Evolutionary conservation across 2,329 filamentous ascomycete genomes (phyloP).

Genomic region (Penicillium italicum): DNA sequence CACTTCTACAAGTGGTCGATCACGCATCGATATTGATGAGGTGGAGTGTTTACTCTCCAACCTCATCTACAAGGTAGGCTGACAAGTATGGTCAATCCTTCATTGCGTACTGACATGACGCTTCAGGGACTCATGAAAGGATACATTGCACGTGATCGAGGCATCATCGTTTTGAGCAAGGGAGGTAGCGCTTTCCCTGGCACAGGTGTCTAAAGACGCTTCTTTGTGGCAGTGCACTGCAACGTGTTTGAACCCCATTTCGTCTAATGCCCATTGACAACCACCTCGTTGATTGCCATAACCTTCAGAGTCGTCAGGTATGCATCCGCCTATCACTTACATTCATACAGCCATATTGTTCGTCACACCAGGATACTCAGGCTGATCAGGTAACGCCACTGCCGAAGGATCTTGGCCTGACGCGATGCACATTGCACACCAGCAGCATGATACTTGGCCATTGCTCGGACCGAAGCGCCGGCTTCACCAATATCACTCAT

Average conservation of each 20-base stretch:
- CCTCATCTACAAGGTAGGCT: constrained; percentile 91
- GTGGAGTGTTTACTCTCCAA: constrained; percentile 94
- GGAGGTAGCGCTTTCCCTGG: constrained; percentile 82
- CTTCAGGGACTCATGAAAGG: constrained; percentile 91
- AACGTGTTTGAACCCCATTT: neutral
- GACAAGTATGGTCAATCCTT: neutral
- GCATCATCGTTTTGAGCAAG: constrained; percentile 89
- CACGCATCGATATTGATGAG: constrained; percentile 78
- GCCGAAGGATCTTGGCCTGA: neutral
- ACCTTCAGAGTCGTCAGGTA: neutral
- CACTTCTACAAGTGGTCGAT: constrained; percentile 48
- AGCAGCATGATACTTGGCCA: neutral
- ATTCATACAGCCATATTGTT: neutral
- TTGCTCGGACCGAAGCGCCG: neutral
- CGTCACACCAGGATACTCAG: neutral
- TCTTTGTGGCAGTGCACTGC: neutral
- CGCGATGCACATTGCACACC: neutral
- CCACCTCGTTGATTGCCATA: neutral
- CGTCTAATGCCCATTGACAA: neutral
- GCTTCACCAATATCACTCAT: neutral
- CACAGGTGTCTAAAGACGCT: constrained; percentile 60
- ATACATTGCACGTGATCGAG: constrained; percentile 88
- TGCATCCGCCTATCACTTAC: neutral
- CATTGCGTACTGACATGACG: constrained; percentile 13
- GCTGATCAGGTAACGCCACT: neutral